A percentile compares a stretch with the other conserved stretches of the same genome.
These are phyloP conservation scores for Hyphopichia pseudoburtonii DNA, from an alignment of 1,139 yeast genomes.

Conservation along the genomic window DNA sequence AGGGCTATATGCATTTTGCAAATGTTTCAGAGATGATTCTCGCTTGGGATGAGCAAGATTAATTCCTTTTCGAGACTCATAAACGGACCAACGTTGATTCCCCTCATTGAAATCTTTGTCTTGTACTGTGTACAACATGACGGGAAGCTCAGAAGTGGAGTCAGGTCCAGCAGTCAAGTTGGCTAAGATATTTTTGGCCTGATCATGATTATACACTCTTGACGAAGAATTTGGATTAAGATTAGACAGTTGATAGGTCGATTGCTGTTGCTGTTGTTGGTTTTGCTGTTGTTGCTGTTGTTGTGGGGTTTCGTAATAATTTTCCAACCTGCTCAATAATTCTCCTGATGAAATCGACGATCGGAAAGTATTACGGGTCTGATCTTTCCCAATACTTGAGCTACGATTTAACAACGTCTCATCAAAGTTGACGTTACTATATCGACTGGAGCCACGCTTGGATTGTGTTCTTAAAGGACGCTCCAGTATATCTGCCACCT, in stretches of 20 bases:
- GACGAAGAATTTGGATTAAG: not conserved
- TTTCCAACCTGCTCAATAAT: constrained; percentile 29
- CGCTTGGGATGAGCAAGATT: not conserved
- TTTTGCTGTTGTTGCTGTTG: not conserved
- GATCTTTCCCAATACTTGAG: constrained; percentile 4
- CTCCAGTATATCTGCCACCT: constrained; percentile 4
- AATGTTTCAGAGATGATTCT: not conserved
- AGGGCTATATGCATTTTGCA: not conserved
- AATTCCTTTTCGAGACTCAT: constrained; percentile 14
- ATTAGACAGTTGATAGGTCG: not conserved
- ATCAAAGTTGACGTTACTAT: constrained; percentile 6
- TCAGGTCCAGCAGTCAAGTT: constrained; percentile 30
- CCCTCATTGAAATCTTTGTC: constrained; percentile 27
- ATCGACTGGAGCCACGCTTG: constrained; percentile 6
- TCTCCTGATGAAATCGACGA: constrained; percentile 39
- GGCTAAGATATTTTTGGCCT: constrained; percentile 2
- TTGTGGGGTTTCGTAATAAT: constrained; percentile 7
- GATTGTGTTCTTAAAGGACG: constrained; percentile 8
- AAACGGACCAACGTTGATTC: constrained; percentile 28
- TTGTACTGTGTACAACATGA: constrained; percentile 31
- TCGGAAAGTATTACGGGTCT: constrained; percentile 15
- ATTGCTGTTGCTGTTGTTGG: not conserved
- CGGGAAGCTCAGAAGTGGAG: constrained; percentile 26
- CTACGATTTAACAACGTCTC: constrained; percentile 15
- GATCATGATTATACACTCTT: constrained; percentile 5